A percentile compares a stretch with the other conserved stretches of the same genome.
These are phyloP conservation scores for Fusarium nanum DNA, from an alignment of 2,329 filamentous ascomycete species.

Conservation along the genomic window DNA sequence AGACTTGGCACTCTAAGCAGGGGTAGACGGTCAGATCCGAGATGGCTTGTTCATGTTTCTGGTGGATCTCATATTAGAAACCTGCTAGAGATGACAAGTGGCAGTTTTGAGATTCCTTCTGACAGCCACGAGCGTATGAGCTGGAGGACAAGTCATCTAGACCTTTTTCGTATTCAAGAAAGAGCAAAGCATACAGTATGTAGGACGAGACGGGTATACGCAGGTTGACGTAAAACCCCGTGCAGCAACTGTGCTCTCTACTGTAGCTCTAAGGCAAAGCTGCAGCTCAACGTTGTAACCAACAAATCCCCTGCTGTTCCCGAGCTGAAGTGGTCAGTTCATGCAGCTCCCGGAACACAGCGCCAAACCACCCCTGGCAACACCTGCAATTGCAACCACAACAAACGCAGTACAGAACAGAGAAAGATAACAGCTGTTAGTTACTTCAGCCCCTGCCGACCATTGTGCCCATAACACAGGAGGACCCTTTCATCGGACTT, in stretches of 20 bases:
- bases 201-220: not conserved
- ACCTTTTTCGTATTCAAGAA: slow-evolving; percentile 5
- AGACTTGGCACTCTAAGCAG: slow-evolving; percentile 14
- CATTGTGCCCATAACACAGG: not conserved
- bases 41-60: not conserved
- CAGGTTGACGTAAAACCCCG: not conserved
- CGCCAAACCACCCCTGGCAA: slow-evolving; percentile 14
- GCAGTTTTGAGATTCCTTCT: slow-evolving; percentile 10
- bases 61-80: slow-evolving; percentile 23
- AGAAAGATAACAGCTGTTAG: slow-evolving; percentile 18
- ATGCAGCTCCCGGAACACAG: slow-evolving; percentile 35
- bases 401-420: not conserved
- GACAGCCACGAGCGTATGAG: slow-evolving; percentile 3
- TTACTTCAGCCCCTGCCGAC: not conserved
- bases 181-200: not conserved
- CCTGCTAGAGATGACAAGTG: slow-evolving; percentile 19
- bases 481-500: slow-evolving; percentile 23
- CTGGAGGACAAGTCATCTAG: slow-evolving; percentile 1
- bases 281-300: slow-evolving; percentile 20
- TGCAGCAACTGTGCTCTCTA: not conserved
- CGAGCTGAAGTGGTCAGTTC: slow-evolving; percentile 39
- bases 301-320: slow-evolving; percentile 7
- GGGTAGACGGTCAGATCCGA: slow-evolving; percentile 20
- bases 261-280: slow-evolving; percentile 16
- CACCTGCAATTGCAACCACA: not conserved